Evolutionary conservation across 331 rosid species (phyloP).

Genomic region (Spiraea crenata): DNA sequence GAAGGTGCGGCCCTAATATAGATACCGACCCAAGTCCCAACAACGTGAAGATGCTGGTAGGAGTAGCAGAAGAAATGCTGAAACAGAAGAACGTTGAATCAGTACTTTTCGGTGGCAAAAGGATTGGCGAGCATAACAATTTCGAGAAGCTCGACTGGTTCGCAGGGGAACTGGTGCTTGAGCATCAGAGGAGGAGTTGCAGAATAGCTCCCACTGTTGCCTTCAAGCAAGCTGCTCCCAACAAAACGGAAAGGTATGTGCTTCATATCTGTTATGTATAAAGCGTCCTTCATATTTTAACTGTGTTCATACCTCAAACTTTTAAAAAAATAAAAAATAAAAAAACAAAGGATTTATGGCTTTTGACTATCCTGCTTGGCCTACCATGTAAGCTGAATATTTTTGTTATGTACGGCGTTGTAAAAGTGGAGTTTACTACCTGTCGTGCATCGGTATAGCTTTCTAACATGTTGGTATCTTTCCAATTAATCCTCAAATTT

Average conservation of each 20-base stretch:
- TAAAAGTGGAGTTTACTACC: background rate
- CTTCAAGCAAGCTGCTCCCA: slow-evolving; percentile 84
- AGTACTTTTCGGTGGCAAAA: slow-evolving; percentile 88
- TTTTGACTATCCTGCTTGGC: background rate
- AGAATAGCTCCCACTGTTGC: slow-evolving; percentile 99
- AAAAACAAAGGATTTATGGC: no score
- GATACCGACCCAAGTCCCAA: slow-evolving; percentile 79
- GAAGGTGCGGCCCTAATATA: slow-evolving; percentile 71
- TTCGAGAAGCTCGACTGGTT: slow-evolving; percentile 94
- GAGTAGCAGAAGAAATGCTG: slow-evolving; percentile 82
- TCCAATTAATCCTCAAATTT: background rate
- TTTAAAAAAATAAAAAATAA: background rate
- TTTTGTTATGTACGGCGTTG: background rate
- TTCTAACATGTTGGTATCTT: background rate
- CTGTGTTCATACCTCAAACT: background rate
- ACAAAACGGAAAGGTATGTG: slow-evolving; percentile 42
- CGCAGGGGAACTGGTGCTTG: slow-evolving; percentile 90
- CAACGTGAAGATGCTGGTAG: slow-evolving; percentile 77
- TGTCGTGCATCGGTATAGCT: background rate
- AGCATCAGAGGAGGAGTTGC: slow-evolving; percentile 99
- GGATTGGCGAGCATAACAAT: slow-evolving; percentile 76
- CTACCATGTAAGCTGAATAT: background rate
- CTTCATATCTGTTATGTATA: slow-evolving; percentile 27
- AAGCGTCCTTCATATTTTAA: background rate
- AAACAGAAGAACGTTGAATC: slow-evolving; percentile 98